Base-by-base conservation (phyloP, 2,329 filamentous ascomycete species). In the Aspergillus clavatus region DNA sequence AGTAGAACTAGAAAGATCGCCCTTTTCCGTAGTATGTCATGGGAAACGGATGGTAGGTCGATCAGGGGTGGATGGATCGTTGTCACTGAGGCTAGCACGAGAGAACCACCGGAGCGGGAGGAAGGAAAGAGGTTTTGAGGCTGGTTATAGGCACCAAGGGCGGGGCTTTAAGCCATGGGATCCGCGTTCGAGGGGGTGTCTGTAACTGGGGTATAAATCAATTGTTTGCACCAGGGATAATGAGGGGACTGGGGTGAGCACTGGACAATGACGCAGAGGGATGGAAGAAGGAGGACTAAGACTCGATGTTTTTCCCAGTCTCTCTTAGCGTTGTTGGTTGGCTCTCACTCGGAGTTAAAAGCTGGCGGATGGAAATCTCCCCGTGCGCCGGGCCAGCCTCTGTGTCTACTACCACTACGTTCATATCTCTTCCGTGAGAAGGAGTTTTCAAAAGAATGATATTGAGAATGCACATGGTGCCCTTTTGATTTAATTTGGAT, bases 11-110 rank as follows among this genome's bases (percentile, higher is more conserved):
- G 18, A n/a, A 6, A 35, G 19, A 18, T 18, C 18, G 18, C 5
- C 16, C 12, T 14, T 16, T 1, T 5, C 6, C 31, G 11, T 18
- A 8, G 18, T 21, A 35, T 35, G 31, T 35, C 31, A 21, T 21
- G 23, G 36, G 14, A 28, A 41, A 21, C n/a, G 23, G 40, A 24
- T 24, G 28, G 18, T 35, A 24, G 35, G 44, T 42, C 42, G 45
- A 41, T 44, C 38, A 40, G 27, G 41, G 42, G 42, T 37, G 49
- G 33, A 48, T 42, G 16, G 18, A n/a, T n/a, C n/a, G 31, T 4
- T 4, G 18, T 35, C 31, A 5, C 31, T 35, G 31, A 24, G 23
- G 23, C 23, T 8, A 24, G 8, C 23, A 8, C 11, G 26, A 24
- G 10, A 40, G 38, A n/a, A 40, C n/a, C n/a, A 16, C 23, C 4